Conservation (phyloP, 352 stramenopile species). For the Phytophthora brassicae region DNA sequence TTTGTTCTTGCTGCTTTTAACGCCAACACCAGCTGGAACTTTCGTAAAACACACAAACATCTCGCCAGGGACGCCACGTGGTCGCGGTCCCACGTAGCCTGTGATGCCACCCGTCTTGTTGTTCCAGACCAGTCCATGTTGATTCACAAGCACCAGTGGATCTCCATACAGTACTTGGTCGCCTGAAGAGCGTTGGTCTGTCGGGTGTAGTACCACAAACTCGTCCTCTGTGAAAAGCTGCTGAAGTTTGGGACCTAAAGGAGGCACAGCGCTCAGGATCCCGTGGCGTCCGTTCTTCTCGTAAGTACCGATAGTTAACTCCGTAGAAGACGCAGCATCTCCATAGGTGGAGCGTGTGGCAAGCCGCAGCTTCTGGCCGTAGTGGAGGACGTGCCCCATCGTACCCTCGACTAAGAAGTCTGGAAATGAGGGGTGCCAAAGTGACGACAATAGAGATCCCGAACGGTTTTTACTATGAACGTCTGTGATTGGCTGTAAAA, state of each 20-base stretch:
- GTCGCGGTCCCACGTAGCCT: slow-evolving; percentile 74
- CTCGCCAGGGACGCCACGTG: slow-evolving; percentile 66
- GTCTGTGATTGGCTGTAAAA: slow-evolving; percentile 11
- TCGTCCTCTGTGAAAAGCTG: slow-evolving; percentile 84
- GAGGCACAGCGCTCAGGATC: slow-evolving; percentile 79
- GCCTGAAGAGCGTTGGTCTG: slow-evolving; percentile 35
- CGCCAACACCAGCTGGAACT: slow-evolving; percentile 13
- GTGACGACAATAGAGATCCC: neutral
- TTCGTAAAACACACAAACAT: slow-evolving; percentile 77
- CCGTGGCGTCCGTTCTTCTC: slow-evolving; percentile 87
- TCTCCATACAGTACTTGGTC: slow-evolving; percentile 75
- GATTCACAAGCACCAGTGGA: slow-evolving; percentile 80
- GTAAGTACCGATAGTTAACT: slow-evolving; percentile 76
- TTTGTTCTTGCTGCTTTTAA: slow-evolving; percentile 32
- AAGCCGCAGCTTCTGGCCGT: slow-evolving; percentile 73
- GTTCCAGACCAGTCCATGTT: slow-evolving; percentile 86
- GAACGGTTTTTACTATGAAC: slow-evolving; percentile 11
- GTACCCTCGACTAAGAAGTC: neutral
- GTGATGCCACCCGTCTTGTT: slow-evolving; percentile 89
- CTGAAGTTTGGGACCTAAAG: slow-evolving; percentile 69
- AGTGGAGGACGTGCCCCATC: slow-evolving; percentile 51
- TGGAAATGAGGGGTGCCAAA: neutral
- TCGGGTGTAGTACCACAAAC: slow-evolving; percentile 76
- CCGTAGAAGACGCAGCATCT: neutral
- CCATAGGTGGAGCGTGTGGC: slow-evolving; percentile 59